Conservation (phyloP, 2,329 filamentous ascomycete species). For the Xylariaceae sp. region DNA sequence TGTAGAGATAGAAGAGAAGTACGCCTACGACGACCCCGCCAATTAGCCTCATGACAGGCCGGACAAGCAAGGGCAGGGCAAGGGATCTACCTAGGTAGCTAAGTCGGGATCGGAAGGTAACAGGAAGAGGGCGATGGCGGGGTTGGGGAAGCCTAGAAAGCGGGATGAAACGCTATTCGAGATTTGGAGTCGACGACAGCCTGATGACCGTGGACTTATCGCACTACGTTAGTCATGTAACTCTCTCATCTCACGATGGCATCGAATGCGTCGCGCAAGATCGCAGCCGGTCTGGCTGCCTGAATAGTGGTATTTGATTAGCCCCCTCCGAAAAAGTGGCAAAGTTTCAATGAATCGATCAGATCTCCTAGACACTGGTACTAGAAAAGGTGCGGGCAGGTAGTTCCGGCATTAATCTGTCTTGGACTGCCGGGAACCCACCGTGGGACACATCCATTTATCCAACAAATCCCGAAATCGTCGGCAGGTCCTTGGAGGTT, state of each 20-base stretch:
- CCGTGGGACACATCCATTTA: constrained; percentile 27
- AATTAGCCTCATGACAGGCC: constrained; percentile 1
- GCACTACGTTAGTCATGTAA: too few relatives aligned
- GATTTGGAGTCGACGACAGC: too few relatives aligned
- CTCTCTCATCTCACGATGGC: too few relatives aligned
- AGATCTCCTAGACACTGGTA: constrained; percentile 6
- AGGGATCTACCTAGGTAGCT: constrained; percentile 21
- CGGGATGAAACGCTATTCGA: too few relatives aligned
- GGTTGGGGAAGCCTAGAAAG: neutral
- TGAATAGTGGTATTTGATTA: too few relatives aligned
- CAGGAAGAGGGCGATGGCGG: constrained; percentile 13
- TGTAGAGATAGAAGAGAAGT: neutral
- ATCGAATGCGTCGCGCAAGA: too few relatives aligned
- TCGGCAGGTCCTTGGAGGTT: neutral
- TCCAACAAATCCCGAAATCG: constrained; percentile 23
- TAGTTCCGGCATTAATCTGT: constrained; percentile 21
- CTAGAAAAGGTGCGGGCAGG: constrained; percentile 20
- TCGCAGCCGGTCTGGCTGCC: too few relatives aligned
- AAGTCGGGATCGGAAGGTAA: constrained; percentile 27
- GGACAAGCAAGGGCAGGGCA: too few relatives aligned
- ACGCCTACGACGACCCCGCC: constrained; percentile 1
- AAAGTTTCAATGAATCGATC: constrained; percentile 10
- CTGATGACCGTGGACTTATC: too few relatives aligned
- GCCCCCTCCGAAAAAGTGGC: constrained; percentile 1
- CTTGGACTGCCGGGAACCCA: constrained; percentile 18